Evolutionary conservation across 495 filamentous ascomycete genomes (phyloP), one percentile per base, ranked within the genome.

Genomic region (Cryomyces minteri): DNA sequence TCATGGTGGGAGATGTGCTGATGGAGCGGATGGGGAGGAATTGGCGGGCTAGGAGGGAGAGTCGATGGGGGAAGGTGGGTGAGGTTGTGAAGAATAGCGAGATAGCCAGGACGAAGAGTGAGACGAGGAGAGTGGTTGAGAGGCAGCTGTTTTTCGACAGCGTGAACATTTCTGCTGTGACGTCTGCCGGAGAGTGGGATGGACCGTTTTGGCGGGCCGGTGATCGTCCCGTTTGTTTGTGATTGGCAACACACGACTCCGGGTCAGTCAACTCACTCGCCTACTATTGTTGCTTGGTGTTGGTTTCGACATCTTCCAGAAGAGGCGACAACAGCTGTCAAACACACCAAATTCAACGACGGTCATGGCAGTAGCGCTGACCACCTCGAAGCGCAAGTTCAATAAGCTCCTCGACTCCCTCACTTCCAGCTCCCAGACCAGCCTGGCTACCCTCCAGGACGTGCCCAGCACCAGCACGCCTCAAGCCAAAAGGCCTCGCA

Each of bases 91-190:
- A 54, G 47, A 71, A 60, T 51, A 70, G 49, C 44, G 63, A 63
- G 58, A 65, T 45, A 41, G 69, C 70, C 63, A 74, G 65, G 46
- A 72, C 58, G 53, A 70, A 44, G 58, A 67, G 61, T 55, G 65
- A 70, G 57, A 54, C 31, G 37, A 53, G 38, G 10, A 50, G 34
- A 25, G 18, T 25, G 18, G 18, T 25, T 1, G 18, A 25, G 18
- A 25, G 18, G 18, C 18, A 25, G 18, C 18, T 25, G 18, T 25
- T 25, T 25, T 2, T 25, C 2, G 18, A 25, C 18, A 25, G 18
- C 18, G 1, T 25, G 18, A 25, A 25, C 18, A 25, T 25, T 25
- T 25, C 18, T 25, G 18, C 18, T 25, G 18, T 25, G 18, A 25
- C 18, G 18, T 25, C 18, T 25, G 18, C 18, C 18, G 18, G 18